Conservation (phyloP, 805 yeast species). For the Scheffersomyces stipitis region DNA sequence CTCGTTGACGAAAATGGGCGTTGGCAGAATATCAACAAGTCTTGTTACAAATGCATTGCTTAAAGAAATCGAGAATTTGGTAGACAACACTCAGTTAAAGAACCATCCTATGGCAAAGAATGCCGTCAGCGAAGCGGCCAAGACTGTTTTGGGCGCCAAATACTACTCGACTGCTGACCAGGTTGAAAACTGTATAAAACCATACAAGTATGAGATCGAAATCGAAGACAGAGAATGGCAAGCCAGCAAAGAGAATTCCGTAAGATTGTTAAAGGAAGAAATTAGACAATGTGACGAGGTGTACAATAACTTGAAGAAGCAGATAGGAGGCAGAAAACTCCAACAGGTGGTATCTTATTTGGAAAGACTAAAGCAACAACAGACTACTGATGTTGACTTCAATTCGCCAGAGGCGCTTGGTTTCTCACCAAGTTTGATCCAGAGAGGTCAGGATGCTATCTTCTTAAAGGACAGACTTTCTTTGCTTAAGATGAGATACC, state of each 20-base stretch:
- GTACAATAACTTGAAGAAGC: conserved; percentile 55
- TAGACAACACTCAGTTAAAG: conserved; percentile 70
- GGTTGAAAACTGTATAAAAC: conserved; percentile 97
- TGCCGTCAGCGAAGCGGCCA: conserved; percentile 83
- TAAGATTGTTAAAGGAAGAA: conserved; percentile 76
- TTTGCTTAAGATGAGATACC: conserved; percentile 69
- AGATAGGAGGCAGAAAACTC: conserved; percentile 82
- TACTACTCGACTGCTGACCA: conserved; percentile 95
- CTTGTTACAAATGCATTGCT: conserved; percentile 78
- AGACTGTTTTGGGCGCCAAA: conserved; percentile 70
- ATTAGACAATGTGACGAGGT: conserved; percentile 74
- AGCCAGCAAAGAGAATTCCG: conserved; percentile 74
- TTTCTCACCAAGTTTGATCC: conserved; percentile 71
- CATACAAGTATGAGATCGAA: conserved; percentile 95
- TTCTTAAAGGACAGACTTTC: conserved; percentile 74
- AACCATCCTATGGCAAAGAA: conserved; percentile 85
- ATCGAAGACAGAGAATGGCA: conserved; percentile 95
- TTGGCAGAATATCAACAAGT: conserved; percentile 86
- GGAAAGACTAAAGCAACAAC: conserved; percentile 46
- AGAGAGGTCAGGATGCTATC: conserved; percentile 79
- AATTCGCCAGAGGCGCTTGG: conserved; percentile 74
- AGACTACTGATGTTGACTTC: conserved; percentile 29
- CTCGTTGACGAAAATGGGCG: conserved; percentile 85
- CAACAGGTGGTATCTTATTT: conserved; percentile 78
- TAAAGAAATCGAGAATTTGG: conserved; percentile 72